Conservation (phyloP, 768 basidiomycete genomes). For the Mycena rebaudengoi region DNA sequence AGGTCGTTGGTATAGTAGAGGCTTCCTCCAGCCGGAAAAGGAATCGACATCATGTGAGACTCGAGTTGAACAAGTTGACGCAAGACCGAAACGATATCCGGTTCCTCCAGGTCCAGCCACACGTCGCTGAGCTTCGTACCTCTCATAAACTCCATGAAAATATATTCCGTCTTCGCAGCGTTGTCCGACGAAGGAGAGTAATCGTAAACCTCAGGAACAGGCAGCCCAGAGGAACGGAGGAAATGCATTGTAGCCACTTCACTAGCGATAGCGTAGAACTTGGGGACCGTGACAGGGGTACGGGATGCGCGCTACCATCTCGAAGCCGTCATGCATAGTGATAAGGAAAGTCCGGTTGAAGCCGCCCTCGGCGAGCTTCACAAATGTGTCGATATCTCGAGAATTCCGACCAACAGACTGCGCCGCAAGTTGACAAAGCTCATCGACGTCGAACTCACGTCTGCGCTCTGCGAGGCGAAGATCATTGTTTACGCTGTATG, state of each 20-base stretch:
- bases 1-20: constrained; percentile 56
- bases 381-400: constrained; percentile 38
- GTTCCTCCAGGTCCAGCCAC: constrained; percentile 46
- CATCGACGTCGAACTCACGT: constrained; percentile 40
- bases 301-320: too few species aligned
- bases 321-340: too few species aligned
- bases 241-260: too few species aligned
- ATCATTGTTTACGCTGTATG: constrained; percentile 37
- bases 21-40: constrained; percentile 60
- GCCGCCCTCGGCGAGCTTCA: constrained; percentile 54
- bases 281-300: too few species aligned
- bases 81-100: constrained; percentile 48
- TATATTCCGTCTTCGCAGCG: constrained; percentile 50
- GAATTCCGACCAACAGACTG: constrained; percentile 38
- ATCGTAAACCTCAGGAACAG: constrained; percentile 50
- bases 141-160: constrained; percentile 52
- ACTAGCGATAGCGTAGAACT: too few species aligned
- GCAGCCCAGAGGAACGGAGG: constrained; percentile 47
- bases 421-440: constrained; percentile 45
- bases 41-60: constrained; percentile 52
- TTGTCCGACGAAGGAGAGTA: constrained; percentile 50
- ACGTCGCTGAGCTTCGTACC: constrained; percentile 52
- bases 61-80: constrained; percentile 58
- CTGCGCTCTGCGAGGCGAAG: constrained; percentile 45
- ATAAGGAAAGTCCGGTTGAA: constrained; percentile 40